Evolutionary conservation across 2,329 filamentous ascomycete genomes (phyloP).

Genomic region (Fonsecaea nubica): DNA sequence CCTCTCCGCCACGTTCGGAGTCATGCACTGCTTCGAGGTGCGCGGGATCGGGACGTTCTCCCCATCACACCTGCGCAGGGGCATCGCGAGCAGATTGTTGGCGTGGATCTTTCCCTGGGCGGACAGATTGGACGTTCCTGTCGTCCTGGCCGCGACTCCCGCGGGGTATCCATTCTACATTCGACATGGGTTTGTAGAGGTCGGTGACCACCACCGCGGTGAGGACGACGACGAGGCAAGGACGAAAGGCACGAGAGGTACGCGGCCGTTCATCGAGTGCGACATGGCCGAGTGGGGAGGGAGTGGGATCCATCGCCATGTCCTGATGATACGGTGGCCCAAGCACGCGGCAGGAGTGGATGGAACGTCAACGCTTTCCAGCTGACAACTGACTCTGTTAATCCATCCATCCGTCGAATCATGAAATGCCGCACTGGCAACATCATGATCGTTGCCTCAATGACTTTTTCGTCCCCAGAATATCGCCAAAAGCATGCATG

Average conservation of each 20-base stretch:
- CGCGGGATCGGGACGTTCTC: slow-evolving; percentile 19
- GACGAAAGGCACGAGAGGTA: not conserved
- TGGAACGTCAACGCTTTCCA: no score
- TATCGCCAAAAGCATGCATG: no score
- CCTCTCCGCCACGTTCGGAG: slow-evolving; percentile 12
- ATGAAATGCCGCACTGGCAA: no score
- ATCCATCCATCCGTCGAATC: no score
- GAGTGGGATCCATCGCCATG: slow-evolving; percentile 23
- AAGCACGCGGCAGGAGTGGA: not conserved
- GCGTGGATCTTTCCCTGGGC: slow-evolving; percentile 24
- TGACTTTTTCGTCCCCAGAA: no score
- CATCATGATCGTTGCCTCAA: no score
- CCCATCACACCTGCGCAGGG: slow-evolving; percentile 23
- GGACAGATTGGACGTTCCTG: slow-evolving; percentile 18
- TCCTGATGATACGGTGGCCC: slow-evolving; percentile 24
- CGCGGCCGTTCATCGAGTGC: slow-evolving; percentile 13
- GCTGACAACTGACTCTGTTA: no score
- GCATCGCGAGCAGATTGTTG: slow-evolving; percentile 26
- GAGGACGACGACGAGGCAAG: no score
- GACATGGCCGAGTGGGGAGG: slow-evolving; percentile 28
- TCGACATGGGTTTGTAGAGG: slow-evolving; percentile 25
- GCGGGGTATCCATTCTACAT: slow-evolving; percentile 24
- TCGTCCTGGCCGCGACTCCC: slow-evolving; percentile 27
- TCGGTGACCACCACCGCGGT: slow-evolving; percentile 4
- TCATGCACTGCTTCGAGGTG: slow-evolving; percentile 29